Evolutionary conservation across 1,284 basidiomycete genomes (phyloP).

Genomic region (Neotropicomus parvogracilis): DNA sequence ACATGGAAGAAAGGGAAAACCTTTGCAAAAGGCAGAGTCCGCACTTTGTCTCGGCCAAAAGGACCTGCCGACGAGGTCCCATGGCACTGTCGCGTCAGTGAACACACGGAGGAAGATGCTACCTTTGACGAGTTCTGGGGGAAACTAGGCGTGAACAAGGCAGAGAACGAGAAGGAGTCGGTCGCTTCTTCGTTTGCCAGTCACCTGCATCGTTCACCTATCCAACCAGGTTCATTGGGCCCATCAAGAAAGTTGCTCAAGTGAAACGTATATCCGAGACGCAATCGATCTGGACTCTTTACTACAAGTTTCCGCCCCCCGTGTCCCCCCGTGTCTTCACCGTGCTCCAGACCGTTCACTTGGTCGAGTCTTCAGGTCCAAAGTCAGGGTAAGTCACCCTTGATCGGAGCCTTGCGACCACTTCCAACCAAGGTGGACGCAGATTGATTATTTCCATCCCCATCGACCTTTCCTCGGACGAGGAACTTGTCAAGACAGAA

Average conservation of each 20-base stretch:
- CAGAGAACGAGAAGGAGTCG: constrained; percentile 65
- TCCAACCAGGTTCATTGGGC: constrained; percentile 54
- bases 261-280: constrained; percentile 61
- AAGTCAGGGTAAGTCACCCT: constrained; percentile 48
- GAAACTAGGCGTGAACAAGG: constrained; percentile 61
- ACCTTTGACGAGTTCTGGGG: constrained; percentile 72
- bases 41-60: constrained; percentile 52
- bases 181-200: not conserved
- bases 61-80: constrained; percentile 49
- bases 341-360: constrained; percentile 59
- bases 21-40: constrained; percentile 50
- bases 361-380: constrained; percentile 45
- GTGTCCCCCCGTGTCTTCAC: constrained; percentile 74
- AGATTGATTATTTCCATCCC: constrained; percentile 72
- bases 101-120: constrained; percentile 58
- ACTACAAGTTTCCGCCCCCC: constrained; percentile 67
- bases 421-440: not conserved
- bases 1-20: constrained; percentile 68
- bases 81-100: constrained; percentile 67
- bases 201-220: not conserved
- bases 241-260: constrained; percentile 59
- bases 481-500: constrained; percentile 58
- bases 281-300: constrained; percentile 65
- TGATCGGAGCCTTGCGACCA: not conserved
- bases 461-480: constrained; percentile 56